Evolutionary conservation across 129 eudicot genomes (phyloP).

Genomic region (Saussurea involucrata): DNA sequence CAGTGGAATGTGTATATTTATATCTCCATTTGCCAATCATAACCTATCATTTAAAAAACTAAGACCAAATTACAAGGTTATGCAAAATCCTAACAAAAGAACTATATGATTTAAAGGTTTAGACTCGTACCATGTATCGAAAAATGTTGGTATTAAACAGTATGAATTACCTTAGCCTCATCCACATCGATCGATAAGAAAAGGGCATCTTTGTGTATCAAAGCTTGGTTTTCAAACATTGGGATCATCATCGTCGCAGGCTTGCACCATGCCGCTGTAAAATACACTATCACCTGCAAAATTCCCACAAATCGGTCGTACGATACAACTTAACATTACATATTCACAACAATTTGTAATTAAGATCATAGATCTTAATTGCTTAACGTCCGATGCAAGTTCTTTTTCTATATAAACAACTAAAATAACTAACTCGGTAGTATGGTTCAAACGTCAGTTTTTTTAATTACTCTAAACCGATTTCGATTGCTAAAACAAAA

Average conservation of each 20-base stretch:
- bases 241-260: slow-evolving; percentile 59
- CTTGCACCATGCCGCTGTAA: slow-evolving; percentile 62
- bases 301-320: not conserved
- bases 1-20: not conserved
- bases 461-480: not conserved
- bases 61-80: not conserved
- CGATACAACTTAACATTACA: not conserved
- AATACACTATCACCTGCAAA: slow-evolving; percentile 49
- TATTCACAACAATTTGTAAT: not conserved
- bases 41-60: not conserved
- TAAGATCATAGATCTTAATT: not conserved
- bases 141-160: not conserved
- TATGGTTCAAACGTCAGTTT: not conserved
- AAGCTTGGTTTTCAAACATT: slow-evolving; percentile 46
- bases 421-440: not conserved
- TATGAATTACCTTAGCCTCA: slow-evolving; percentile 44
- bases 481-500: not conserved
- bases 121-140: no score
- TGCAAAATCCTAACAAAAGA: not conserved
- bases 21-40: not conserved
- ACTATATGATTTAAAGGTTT: not conserved
- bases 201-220: slow-evolving; percentile 27
- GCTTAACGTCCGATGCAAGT: not conserved
- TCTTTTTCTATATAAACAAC: not conserved
- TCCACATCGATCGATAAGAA: slow-evolving; percentile 57